These are phyloP conservation scores for Sphenostylis stenocarpa DNA, from an alignment of 306 rosid genomes.

Conservation along the genomic window DNA sequence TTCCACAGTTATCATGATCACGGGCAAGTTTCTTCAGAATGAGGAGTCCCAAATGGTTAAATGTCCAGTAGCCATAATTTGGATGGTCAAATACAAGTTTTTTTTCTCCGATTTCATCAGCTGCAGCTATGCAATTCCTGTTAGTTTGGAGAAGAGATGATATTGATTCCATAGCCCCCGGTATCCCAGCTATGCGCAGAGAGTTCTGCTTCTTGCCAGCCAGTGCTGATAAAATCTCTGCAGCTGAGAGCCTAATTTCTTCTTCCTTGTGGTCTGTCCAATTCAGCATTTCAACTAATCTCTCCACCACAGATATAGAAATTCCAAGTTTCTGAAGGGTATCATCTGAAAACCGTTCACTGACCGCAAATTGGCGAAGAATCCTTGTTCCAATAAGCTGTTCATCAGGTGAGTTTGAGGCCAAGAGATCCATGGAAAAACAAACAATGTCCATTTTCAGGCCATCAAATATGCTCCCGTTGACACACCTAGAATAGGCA, in stretches of 20 bases:
- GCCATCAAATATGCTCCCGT: slow-evolving; percentile 92
- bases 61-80: slow-evolving; percentile 70
- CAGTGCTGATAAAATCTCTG: slow-evolving; percentile 70
- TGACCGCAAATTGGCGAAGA: slow-evolving; percentile 62
- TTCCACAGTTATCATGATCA: slow-evolving; percentile 91
- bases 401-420: slow-evolving; percentile 82
- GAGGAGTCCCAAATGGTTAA: slow-evolving; percentile 76
- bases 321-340: slow-evolving; percentile 89
- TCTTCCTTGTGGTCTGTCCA: slow-evolving; percentile 85
- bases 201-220: slow-evolving; percentile 91
- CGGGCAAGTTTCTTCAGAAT: slow-evolving; percentile 82
- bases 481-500: slow-evolving; percentile 84
- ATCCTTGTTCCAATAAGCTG: slow-evolving; percentile 82
- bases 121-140: slow-evolving; percentile 57
- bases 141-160: slow-evolving; percentile 73
- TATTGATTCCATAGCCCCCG: slow-evolving; percentile 94
- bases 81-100: slow-evolving; percentile 50
- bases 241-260: slow-evolving; percentile 78
- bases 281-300: slow-evolving; percentile 92
- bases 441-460: slow-evolving; percentile 92
- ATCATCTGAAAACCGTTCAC: slow-evolving; percentile 60
- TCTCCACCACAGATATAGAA: slow-evolving; percentile 63
- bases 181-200: slow-evolving; percentile 76
- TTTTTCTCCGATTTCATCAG: slow-evolving; percentile 83
- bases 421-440: slow-evolving; percentile 78